Evolutionary conservation across 2,329 filamentous ascomycete species (phyloP).

Genomic region (Xylariaceae sp.): DNA sequence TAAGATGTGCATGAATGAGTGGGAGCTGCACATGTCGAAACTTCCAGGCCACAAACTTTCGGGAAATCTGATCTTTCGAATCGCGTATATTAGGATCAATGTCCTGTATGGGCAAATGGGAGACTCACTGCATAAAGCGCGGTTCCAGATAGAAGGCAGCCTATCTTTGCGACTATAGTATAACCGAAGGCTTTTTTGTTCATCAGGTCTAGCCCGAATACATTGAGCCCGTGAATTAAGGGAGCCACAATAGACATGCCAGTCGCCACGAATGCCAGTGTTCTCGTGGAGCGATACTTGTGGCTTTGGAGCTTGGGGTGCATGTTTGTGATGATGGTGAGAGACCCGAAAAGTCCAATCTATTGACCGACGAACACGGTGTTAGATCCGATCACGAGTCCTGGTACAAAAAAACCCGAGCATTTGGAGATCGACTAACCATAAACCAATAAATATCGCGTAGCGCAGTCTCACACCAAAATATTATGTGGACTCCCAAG

Average conservation of each 20-base stretch:
- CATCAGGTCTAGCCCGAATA: constrained; percentile 39
- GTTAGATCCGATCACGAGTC: neutral
- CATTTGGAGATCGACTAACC: constrained; percentile 34
- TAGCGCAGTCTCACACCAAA: constrained; percentile 51
- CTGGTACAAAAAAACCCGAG: too few relatives aligned
- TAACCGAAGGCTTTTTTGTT: constrained; percentile 35
- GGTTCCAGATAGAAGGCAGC: constrained; percentile 35
- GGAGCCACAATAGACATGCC: constrained; percentile 39
- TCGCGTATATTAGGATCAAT: constrained; percentile 3
- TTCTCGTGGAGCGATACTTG: constrained; percentile 36
- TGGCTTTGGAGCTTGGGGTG: constrained; percentile 35
- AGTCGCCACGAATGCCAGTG: constrained; percentile 37
- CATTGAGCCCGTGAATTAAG: constrained; percentile 36
- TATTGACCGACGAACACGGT: constrained; percentile 17
- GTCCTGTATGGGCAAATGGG: neutral
- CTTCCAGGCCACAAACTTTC: constrained; percentile 40
- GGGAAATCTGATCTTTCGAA: constrained; percentile 37
- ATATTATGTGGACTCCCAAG: constrained; percentile 62
- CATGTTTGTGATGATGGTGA: constrained; percentile 36
- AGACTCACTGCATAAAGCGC: constrained; percentile 39
- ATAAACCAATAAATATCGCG: constrained; percentile 62
- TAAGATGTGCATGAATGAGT: constrained; percentile 46
- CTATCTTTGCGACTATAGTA: constrained; percentile 42
- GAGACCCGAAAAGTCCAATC: constrained; percentile 34
- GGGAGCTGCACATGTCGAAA: constrained; percentile 46